These are phyloP conservation scores for Chromera velia DNA, from an alignment of 73 alveolate species.

Conservation along the genomic window DNA sequence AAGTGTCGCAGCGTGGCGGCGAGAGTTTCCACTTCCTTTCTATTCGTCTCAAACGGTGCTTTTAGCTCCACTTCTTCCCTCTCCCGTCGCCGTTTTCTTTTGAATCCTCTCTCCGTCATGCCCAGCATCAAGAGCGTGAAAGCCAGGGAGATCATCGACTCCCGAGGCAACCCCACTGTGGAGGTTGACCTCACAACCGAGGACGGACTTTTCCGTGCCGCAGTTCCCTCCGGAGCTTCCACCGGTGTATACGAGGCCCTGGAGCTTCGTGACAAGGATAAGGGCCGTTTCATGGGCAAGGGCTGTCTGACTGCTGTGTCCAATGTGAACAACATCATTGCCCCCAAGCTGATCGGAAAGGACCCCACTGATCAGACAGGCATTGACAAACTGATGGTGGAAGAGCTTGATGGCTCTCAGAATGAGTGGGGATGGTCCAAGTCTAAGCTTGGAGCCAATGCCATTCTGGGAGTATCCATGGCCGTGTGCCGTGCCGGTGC, in stretches of 20 bases:
- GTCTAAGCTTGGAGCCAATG: conserved; percentile 79
- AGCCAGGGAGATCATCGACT: conserved; percentile 87
- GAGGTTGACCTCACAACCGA: conserved; percentile 53
- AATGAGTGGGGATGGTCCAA: conserved; percentile 91
- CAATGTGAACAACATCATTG: conserved; percentile 65
- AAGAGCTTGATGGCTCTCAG: conserved; percentile 77
- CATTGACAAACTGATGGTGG: conserved; percentile 76
- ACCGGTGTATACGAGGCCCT: conserved; percentile 89
- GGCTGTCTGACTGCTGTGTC: conserved; percentile 80
- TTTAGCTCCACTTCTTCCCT: too few relatives aligned
- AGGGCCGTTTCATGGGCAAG: conserved; percentile 72
- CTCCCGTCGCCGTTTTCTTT: too few relatives aligned
- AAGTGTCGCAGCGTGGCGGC: too few relatives aligned
- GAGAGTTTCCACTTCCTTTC: too few relatives aligned
- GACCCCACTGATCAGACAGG: conserved; percentile 62
- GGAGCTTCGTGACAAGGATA: conserved; percentile 70
- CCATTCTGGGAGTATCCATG: conserved; percentile 87
- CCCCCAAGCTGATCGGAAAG: conserved; percentile 67
- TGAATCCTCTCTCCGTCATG: conserved; percentile 8
- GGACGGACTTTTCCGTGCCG: conserved; percentile 54
- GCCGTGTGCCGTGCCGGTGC: conserved; percentile 97
- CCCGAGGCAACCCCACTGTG: conserved; percentile 94
- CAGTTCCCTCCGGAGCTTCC: conserved; percentile 93
- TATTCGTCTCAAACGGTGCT: too few relatives aligned
- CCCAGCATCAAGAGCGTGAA: conserved; percentile 62